Conservation (phyloP, 148 eudicot species). For the Rhododendron vialii region DNA sequence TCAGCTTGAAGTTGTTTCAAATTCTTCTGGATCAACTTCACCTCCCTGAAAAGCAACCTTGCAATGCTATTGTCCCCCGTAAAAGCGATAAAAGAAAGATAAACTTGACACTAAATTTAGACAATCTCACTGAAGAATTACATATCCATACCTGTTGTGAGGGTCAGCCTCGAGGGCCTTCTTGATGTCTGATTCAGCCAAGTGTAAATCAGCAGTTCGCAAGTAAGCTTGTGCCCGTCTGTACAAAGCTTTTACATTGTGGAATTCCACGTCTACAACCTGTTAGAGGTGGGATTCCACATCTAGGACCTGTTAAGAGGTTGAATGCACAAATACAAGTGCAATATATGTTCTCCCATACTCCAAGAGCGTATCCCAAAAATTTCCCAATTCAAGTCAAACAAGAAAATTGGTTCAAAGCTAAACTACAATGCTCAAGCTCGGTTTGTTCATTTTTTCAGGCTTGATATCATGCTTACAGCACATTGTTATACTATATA, state of each 20-base stretch:
- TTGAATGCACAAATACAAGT: background rate
- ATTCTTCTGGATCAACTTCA: constrained; percentile 42
- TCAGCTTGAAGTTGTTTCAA: constrained; percentile 56
- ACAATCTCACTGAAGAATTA: background rate
- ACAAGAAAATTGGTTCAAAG: background rate
- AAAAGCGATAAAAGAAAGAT: background rate
- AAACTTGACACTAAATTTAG: background rate
- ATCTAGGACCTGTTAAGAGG: background rate
- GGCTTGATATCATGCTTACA: background rate
- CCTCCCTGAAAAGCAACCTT: constrained; percentile 39
- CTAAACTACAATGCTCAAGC: background rate
- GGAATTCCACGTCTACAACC: constrained; percentile 52
- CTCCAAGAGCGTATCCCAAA: background rate
- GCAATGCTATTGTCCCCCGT: background rate
- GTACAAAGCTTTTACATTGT: constrained; percentile 62
- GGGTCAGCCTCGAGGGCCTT: constrained; percentile 64
- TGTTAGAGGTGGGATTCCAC: constrained; percentile 11
- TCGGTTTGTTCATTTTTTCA: background rate
- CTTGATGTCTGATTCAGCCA: constrained; percentile 60
- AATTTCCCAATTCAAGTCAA: background rate
- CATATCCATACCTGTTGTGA: constrained; percentile 36
- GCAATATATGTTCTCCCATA: background rate
- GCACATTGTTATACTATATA: background rate
- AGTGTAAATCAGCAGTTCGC: constrained; percentile 39
- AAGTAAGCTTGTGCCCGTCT: constrained; percentile 60